phyloP scores from a whole-genome alignment of 768 basidiomycete species.

The Clavaria fumosa region DNA sequence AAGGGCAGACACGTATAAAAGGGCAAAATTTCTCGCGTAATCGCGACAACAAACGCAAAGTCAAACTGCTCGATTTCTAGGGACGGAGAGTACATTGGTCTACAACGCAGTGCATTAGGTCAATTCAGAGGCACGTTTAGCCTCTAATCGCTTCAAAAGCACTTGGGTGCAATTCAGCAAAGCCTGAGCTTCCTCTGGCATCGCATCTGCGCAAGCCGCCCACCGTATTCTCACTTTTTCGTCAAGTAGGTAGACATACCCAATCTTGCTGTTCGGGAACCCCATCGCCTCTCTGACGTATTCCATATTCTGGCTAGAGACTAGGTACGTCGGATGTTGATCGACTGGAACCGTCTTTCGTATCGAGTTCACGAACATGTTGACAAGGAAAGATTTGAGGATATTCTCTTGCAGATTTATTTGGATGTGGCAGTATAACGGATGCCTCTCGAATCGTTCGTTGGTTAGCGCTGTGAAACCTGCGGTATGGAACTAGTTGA shows the following conservation, averaged over 20 bases:
- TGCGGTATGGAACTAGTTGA: slow-evolving; percentile 56
- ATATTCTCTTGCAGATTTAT: slow-evolving; percentile 92
- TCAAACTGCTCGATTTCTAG: too few relatives aligned
- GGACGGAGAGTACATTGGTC: too few relatives aligned
- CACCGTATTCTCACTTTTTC: slow-evolving; percentile 74
- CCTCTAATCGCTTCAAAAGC: slow-evolving; percentile 42
- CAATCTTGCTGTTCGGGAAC: slow-evolving; percentile 79
- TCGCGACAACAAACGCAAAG: too few relatives aligned
- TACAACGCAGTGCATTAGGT: too few relatives aligned
- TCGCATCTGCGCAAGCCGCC: slow-evolving; percentile 84
- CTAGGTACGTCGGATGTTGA: slow-evolving; percentile 56
- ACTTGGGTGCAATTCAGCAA: slow-evolving; percentile 58
- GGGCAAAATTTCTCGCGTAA: too few relatives aligned
- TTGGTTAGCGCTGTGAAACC: slow-evolving; percentile 52
- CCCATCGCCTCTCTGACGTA: slow-evolving; percentile 74
- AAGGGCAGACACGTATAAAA: too few relatives aligned
- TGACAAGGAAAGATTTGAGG: slow-evolving; percentile 81
- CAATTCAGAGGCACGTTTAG: too few relatives aligned
- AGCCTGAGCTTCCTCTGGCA: slow-evolving; percentile 49
- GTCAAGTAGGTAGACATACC: slow-evolving; percentile 87
- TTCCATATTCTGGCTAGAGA: slow-evolving; percentile 76
- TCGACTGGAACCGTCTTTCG: slow-evolving; percentile 47
- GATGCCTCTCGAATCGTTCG: slow-evolving; percentile 33
- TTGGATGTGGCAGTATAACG: slow-evolving; percentile 59
- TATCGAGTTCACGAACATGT: slow-evolving; percentile 65